Base-by-base conservation (phyloP, 176 grass and related monocot species). In the Oryza australiensis region DNA sequence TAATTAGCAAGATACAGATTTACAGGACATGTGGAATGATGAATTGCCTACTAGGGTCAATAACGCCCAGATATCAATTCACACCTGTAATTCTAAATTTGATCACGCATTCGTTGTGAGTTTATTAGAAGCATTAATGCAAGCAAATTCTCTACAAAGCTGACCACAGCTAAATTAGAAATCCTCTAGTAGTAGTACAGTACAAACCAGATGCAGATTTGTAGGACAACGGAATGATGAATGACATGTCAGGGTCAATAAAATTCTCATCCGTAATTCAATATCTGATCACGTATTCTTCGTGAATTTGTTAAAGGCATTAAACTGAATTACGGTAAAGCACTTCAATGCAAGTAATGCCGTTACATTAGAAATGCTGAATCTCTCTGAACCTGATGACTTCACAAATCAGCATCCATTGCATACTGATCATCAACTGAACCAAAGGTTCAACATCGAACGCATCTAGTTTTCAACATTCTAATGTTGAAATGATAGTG, bases 401-500 rank as follows among this genome's bases (percentile, higher is more conserved):
- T 70, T 70, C 7, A 40, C 14, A 28, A 26, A 70, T 26, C 72
- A 23, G 16, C 66, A 57, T 73, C 41, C 34, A 71, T 16, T 7
- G 4, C 73, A 26, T 88, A 20, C 73, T 72, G 24, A 42, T 59
- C 62, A 40, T 55, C 53, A 22, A 18, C 23, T 14, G 41, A 80
- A 35, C 64, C 41, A 23, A 67, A 9, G 35, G 49, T 62, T 71
- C 66, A 42, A 42, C 76, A 81, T 71, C 78, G 62, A 33, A 16
- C 33, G 59, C 64, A 29, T 23, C 35, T 12, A 48, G 38, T 64
- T 65, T 65, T 27, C 22, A 74, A 14, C 40, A 65, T 38, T 37
- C 23, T 16, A 76, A 43, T 66, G 42, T 29, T 68, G 30, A 75
- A 27, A 51, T 20, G 55, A 55, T 75, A 66, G 30, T 37, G 23